Evolutionary conservation across 1,139 yeast species (phyloP), one percentile per base, ranked within the genome.

Genomic region (Diutina catenulata): DNA sequence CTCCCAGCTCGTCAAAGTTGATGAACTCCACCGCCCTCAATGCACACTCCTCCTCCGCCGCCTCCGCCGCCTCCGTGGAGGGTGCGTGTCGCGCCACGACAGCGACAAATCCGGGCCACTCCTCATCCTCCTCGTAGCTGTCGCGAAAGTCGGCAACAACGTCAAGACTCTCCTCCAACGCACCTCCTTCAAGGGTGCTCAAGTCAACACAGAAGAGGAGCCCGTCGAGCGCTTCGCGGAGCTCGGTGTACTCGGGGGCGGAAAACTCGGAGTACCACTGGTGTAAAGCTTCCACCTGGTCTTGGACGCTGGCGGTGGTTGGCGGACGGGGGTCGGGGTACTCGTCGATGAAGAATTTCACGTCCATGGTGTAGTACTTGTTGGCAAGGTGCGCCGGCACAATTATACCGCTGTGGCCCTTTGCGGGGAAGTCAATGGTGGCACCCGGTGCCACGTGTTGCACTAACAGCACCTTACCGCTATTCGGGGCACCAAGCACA

Each of bases 281-380:
- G 2, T 40, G 26, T 28, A 64, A 51, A 6, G 45, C 50, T 4
- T 41, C 42, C 3, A 47, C 15, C 26, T 45, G 43, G 9, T 36
- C 33, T 15, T 33, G 9, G 11, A 19, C 10, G 26, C 37, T 3
- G 26, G 28, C 3, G 3, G 3, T 20, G 14, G 33, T 57, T 40
- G n/a, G n/a, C n/a, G n/a, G n/a, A n/a, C 38, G 31, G 9, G 42
- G 32, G 14, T 57, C 59, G 0, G 67, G 64, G 40, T 47, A 64
- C 44, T 66, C 72, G 40, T 67, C 73, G 1, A 67, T 49, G 37
- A 67, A 46, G 11, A 66, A 41, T 37, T 55, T 62, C 33, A 64
- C 44, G 14, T 55, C 45, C 37, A 53, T 44, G 0, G 46, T 18
- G 42, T 56, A 64, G 49, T 67, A 67, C 39, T 60, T 62, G 5